These are phyloP conservation scores for Cinnamomum chago DNA, from an alignment of 164 flowering plant species.

Conservation along the genomic window DNA sequence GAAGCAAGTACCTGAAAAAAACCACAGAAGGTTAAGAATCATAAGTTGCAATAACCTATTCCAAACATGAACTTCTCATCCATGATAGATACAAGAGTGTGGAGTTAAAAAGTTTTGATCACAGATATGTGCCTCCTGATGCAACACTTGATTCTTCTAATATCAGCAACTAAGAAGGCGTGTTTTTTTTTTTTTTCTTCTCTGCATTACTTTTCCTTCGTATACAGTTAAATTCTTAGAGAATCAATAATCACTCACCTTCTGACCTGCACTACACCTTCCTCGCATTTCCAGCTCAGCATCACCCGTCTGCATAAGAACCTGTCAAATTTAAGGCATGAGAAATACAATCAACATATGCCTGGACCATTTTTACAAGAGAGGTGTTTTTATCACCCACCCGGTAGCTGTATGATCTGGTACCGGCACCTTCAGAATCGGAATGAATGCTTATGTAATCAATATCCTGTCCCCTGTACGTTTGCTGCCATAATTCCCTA, in stretches of 20 bases:
- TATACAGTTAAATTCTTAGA: not conserved
- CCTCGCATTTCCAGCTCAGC: conserved; percentile 99
- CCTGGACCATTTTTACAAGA: not conserved
- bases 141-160: not conserved
- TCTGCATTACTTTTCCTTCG: not conserved
- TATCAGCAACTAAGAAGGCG: not conserved
- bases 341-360: conserved; percentile 1
- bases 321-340: conserved; percentile 37
- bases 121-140: not conserved
- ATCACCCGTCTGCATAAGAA: conserved; percentile 96
- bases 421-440: conserved; percentile 96
- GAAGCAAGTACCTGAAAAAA: conserved; percentile 90
- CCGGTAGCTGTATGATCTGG: conserved; percentile 95
- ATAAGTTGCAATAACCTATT: not conserved
- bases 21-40: not conserved
- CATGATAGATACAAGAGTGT: not conserved
- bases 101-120: not conserved
- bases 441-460: conserved; percentile 93
- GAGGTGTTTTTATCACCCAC: conserved; percentile 24
- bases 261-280: conserved; percentile 99
- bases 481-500: conserved; percentile 96
- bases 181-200: not conserved
- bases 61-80: not conserved
- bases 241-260: conserved; percentile 37
- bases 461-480: conserved; percentile 98